Conservation (phyloP, 2,329 filamentous ascomycete genomes). For the Pseudopithomyces chartarum region DNA sequence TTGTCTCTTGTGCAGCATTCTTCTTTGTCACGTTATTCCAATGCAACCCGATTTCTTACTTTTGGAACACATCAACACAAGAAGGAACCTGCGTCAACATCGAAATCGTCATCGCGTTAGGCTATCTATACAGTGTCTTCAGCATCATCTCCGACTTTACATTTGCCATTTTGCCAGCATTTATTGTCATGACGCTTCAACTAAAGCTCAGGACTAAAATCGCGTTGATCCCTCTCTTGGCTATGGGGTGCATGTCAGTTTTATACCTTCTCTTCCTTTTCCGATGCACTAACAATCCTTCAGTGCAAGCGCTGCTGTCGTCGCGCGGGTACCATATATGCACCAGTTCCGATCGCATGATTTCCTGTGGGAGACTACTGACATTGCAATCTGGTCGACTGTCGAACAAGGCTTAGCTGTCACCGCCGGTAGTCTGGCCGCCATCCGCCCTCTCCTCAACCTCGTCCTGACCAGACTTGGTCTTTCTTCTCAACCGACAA, state of each 20-base stretch:
- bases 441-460: constrained; percentile 40
- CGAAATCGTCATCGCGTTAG: constrained; percentile 47
- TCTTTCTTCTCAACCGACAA: constrained; percentile 26
- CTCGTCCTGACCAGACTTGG: constrained; percentile 30
- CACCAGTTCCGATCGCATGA: constrained; percentile 33
- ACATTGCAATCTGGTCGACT: constrained; percentile 44
- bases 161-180: constrained; percentile 56
- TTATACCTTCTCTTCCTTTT: background rate
- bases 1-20: constrained; percentile 44
- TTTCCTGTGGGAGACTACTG: constrained; percentile 42
- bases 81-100: constrained; percentile 50
- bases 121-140: constrained; percentile 54
- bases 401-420: constrained; percentile 46
- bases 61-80: constrained; percentile 51
- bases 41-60: constrained; percentile 55
- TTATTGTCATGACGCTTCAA: constrained; percentile 57
- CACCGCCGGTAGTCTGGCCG: constrained; percentile 41
- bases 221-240: constrained; percentile 53
- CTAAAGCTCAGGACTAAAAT: constrained; percentile 57
- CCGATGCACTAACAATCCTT: constrained; percentile 5
- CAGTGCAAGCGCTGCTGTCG: constrained; percentile 40
- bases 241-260: constrained; percentile 56
- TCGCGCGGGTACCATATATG: constrained; percentile 38
- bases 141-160: constrained; percentile 55
- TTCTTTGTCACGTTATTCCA: constrained; percentile 58